Percentiles rank a stretch among this genome's conserved stretches.
These are phyloP conservation scores for Aristolochia fimbriata DNA, from an alignment of 164 flowering plant species.

Conservation along the genomic window DNA sequence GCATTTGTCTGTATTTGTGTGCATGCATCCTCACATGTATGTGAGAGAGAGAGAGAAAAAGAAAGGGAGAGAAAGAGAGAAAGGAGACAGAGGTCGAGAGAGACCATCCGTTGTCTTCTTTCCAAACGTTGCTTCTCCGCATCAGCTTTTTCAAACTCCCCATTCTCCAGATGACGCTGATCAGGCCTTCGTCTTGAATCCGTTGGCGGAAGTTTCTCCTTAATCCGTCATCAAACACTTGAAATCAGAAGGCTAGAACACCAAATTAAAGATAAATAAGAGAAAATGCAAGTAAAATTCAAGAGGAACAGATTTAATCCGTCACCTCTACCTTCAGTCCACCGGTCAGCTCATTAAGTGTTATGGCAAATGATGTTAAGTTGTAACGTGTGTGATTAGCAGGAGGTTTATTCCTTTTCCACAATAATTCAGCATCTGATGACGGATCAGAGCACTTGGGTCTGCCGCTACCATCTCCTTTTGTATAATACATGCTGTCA, in stretches of 20 bases:
- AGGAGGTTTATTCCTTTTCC: slow-evolving; percentile 64
- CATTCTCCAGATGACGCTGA: slow-evolving; percentile 87
- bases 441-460: slow-evolving; percentile 27
- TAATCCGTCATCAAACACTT: slow-evolving; percentile 56
- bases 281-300: slow-evolving; percentile 6
- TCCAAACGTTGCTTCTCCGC: slow-evolving; percentile 78
- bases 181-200: slow-evolving; percentile 96
- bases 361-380: slow-evolving; percentile 76
- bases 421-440: slow-evolving; percentile 43
- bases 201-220: slow-evolving; percentile 95
- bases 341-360: slow-evolving; percentile 74
- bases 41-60: neutral
- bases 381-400: slow-evolving; percentile 73
- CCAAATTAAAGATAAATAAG: slow-evolving; percentile 29
- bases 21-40: too few species aligned
- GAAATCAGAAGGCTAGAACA: slow-evolving; percentile 43
- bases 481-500: slow-evolving; percentile 58
- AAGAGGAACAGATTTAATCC: slow-evolving; percentile 8
- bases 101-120: slow-evolving; percentile 78
- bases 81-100: too few species aligned
- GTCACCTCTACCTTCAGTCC: slow-evolving; percentile 68
- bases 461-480: slow-evolving; percentile 37
- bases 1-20: too few species aligned
- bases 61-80: slow-evolving; percentile 1
- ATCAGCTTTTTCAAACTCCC: slow-evolving; percentile 86